Conservation (phyloP, 1,139 yeast species). For the Kluyveromyces marxianus region DNA sequence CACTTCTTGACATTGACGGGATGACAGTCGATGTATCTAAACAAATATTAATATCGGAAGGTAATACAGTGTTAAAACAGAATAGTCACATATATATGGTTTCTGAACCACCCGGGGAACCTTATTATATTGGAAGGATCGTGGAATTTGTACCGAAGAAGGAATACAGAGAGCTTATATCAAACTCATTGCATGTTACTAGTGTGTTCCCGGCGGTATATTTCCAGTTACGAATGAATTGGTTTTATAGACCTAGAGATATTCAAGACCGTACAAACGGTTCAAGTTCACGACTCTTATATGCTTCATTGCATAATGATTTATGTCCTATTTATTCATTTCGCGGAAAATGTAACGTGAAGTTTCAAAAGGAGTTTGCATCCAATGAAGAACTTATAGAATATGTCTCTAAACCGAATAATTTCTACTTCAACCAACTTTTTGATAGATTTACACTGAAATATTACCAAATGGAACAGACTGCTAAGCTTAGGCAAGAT, state of each 20-base stretch:
- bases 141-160: constrained; percentile 56
- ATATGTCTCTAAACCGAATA: constrained; percentile 52
- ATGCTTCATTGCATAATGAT: constrained; percentile 83
- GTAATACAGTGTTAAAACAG: constrained; percentile 30
- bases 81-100: constrained; percentile 75
- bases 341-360: constrained; percentile 72
- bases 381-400: constrained; percentile 14
- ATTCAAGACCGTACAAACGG: constrained; percentile 39
- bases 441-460: constrained; percentile 83
- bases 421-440: constrained; percentile 77
- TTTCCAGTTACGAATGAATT: constrained; percentile 65
- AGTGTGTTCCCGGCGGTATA: constrained; percentile 38
- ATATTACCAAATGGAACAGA: constrained; percentile 71
- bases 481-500: constrained; percentile 49
- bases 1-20: constrained; percentile 33
- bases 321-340: constrained; percentile 69
- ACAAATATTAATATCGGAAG: constrained; percentile 22
- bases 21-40: constrained; percentile 32
- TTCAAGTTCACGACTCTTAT: constrained; percentile 64
- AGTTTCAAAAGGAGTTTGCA: constrained; percentile 50
- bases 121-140: constrained; percentile 80
- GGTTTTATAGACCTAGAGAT: constrained; percentile 90
- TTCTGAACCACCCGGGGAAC: constrained; percentile 93
- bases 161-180: constrained; percentile 17
- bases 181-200: constrained; percentile 10